Percentiles rank a stretch among this genome's conserved stretches.
These are phyloP conservation scores for Acanthamoeba quina DNA, from an alignment of 208 protist species.

Conservation along the genomic window DNA sequence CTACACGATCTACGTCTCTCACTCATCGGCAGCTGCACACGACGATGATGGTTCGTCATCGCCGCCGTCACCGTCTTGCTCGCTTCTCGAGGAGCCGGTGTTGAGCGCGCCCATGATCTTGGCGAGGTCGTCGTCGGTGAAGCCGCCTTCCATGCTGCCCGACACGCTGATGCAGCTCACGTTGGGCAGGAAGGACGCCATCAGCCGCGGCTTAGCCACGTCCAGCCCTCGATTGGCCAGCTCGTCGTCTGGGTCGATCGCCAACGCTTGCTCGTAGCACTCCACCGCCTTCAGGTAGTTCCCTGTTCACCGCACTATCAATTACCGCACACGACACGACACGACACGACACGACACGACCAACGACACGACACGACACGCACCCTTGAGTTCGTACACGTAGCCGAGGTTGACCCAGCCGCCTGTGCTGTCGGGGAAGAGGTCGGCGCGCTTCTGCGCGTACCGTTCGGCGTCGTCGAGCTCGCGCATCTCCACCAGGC, in stretches of 20 bases:
- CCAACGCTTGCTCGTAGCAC: background rate
- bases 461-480: background rate
- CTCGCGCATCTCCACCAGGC: background rate
- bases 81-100: background rate
- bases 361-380: background rate
- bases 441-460: background rate
- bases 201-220: background rate
- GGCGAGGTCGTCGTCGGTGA: background rate
- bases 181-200: background rate
- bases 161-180: conserved; percentile 1
- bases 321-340: background rate
- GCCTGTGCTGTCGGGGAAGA: conserved; percentile 18
- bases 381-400: conserved; percentile 12
- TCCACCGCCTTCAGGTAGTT: background rate
- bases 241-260: background rate
- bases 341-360: background rate
- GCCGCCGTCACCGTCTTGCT: no score
- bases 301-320: background rate
- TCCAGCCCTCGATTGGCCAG: background rate
- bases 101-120: conserved; percentile 16
- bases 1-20: no score
- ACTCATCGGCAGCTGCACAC: no score
- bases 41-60: no score
- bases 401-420: conserved; percentile 17
- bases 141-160: conserved; percentile 10